Evolutionary conservation across 805 yeast genomes (phyloP), one percentile per base, ranked within the genome.

Genomic region (Candida hispaniensis): DNA sequence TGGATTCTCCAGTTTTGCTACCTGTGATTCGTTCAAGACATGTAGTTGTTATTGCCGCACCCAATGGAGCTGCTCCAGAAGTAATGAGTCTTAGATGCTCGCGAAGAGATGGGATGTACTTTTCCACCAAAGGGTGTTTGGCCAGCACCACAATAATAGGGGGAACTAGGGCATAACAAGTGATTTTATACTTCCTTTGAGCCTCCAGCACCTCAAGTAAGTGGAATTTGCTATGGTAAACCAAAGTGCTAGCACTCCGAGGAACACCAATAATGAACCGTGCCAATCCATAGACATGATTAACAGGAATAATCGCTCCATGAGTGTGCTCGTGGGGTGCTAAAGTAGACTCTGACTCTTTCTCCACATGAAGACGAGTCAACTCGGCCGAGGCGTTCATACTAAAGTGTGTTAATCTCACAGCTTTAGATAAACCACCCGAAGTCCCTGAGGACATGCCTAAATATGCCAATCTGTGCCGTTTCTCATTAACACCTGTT

Each of bases 21-120:
- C 48, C 15, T 22, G 41, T 9, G 26, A 34, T 15, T 9, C 38
- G 38, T 7, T 6, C 7, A 10, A 20, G 25, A 13, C 30, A 25
- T 4, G 38, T 30, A 7, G 18, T 26, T 14, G 19, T 19, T 6
- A 34, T 25, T 7, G 25, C 16, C 5, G 30, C 38, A 4, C 38
- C 30, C 7, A 72, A 63, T 15, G 71, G 67, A 24, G 71, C 67
- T 10, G 75, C 71, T 34, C 70, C 67, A 10, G 45, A 46, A 39
- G 64, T 52, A 35, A 64, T 62, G 41, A 57, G 55, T 30, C 52
- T 48, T 18, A 69, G 51, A 6, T 63, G 50, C 19, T 54, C 55
- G 4, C 58, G 52, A 23, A 71, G 63, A 47, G 63, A 58, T 47
- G 61, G 41, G 52, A 54, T 27, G 46, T 50, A 54, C 60, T 64